Percentiles rank a stretch among this genome's conserved stretches.
Evolutionary conservation across 306 rosid species (phyloP).

Genomic region (Pueraria montana): DNA sequence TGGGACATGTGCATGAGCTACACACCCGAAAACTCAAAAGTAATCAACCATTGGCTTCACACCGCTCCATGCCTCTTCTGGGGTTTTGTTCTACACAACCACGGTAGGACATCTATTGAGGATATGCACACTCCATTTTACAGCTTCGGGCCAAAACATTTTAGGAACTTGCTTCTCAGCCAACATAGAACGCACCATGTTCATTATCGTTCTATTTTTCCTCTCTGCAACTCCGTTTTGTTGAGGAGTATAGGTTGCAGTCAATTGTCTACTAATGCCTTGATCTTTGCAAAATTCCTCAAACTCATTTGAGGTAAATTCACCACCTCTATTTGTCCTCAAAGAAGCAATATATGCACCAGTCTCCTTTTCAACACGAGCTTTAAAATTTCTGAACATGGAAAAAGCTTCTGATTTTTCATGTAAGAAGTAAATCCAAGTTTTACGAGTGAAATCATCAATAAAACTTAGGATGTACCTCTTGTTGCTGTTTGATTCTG

Average conservation of each 20-base stretch:
- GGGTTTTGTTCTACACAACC: too few relatives aligned
- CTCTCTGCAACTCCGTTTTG: neutral
- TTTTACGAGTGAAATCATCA: too few relatives aligned
- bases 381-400: neutral
- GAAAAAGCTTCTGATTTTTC: neutral
- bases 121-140: too few relatives aligned
- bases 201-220: neutral
- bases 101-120: too few relatives aligned
- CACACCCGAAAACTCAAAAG: too few relatives aligned
- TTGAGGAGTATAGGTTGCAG: neutral
- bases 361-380: neutral
- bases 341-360: neutral
- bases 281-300: neutral
- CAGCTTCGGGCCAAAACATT: neutral
- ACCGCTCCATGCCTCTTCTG: too few relatives aligned
- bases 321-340: neutral
- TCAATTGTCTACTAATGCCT: neutral
- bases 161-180: neutral
- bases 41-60: too few relatives aligned
- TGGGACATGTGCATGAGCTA: too few relatives aligned
- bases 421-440: too few relatives aligned
- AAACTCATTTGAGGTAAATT: neutral
- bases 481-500: too few relatives aligned
- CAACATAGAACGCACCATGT: neutral
- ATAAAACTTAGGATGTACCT: too few relatives aligned